phyloP scores from a whole-genome alignment of 345 rosid species.

The Lepidium aucheri region DNA sequence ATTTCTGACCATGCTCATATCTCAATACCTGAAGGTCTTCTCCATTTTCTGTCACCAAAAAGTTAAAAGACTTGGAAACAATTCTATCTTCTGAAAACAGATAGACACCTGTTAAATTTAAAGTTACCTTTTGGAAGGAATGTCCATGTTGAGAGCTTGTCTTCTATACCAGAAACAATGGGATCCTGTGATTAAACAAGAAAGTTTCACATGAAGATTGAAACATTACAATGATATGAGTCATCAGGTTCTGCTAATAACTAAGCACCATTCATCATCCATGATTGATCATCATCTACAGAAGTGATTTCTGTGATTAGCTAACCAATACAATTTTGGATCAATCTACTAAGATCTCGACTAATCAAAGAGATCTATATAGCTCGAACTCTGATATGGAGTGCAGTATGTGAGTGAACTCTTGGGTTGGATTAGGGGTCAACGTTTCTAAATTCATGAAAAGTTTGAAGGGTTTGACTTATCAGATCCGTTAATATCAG shows the following conservation, averaged over 20 bases:
- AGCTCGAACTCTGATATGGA: background rate
- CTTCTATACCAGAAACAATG: constrained; percentile 82
- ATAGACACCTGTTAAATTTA: background rate
- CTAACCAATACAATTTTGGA: background rate
- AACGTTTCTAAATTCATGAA: no score
- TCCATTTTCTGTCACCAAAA: constrained; percentile 58
- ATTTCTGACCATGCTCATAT: constrained; percentile 87
- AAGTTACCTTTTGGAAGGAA: constrained; percentile 88
- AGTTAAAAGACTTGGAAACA: background rate
- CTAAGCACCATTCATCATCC: background rate
- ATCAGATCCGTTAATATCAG: constrained; percentile 4
- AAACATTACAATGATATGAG: background rate
- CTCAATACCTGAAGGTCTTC: constrained; percentile 90
- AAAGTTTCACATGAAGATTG: background rate
- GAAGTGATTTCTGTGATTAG: background rate
- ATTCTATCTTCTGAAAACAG: background rate
- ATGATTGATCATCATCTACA: background rate
- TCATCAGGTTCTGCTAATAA: background rate
- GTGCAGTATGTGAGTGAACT: background rate
- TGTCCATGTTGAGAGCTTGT: constrained; percentile 88
- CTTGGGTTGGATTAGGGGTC: no score
- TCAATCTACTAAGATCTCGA: constrained; percentile 1
- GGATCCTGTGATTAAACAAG: constrained; percentile 52
- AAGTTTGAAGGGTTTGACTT: background rate
- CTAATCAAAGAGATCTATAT: no score